Base-by-base conservation (phyloP, 108 stramenopile species). In the Cyclotella atomus region DNA sequence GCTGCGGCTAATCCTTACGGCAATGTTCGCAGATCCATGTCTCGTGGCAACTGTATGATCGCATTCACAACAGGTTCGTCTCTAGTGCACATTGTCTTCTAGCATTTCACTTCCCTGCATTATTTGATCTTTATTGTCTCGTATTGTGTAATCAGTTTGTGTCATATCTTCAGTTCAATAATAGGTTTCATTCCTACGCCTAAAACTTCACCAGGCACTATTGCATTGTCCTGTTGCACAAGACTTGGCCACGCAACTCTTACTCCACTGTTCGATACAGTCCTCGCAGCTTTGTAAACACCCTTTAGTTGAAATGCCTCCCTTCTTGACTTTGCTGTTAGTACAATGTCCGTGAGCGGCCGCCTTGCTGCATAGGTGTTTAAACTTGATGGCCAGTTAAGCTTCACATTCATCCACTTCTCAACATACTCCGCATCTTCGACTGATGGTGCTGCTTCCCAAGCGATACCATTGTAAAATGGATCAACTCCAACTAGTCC, bases 401-500 rank as follows among this genome's bases (percentile, higher is more conserved):
- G 59, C 32, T 64, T 24, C 45, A 56, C 43, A 2, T 64, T 71
- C 28, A 36, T 23, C 64, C 71, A 77, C 24, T 67, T 50, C 15
- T 73, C 33, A 12, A 73, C 71, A 56, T 73, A 65, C 23, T 66
- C 72, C 25, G 35, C n/a, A n/a, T n/a, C 16, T 52, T 67, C 49
- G 15, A 67, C 65, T 25, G 52, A 59, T 14, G 72, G 72, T 56
- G 72, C 17, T 38, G 61, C 47, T 56, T 73, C 72, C 62, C 62
- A 68, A 20, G 17, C 8, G 14, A 84, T 63, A 20, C 73, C 75
- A 20, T 35, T 53, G 52, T 86, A 84, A 56, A 71, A 86, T 4
- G 83, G 80, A 75, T 87, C 85, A 23, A 84, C 49, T 2, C 85
- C 85, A 53, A 47, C 44, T 33, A 65, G 43, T 17, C 83, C 85